Percentiles rank a stretch among this genome's conserved stretches.
phyloP scores from a whole-genome alignment of 2,329 filamentous ascomycete genomes.

The Colletotrichum chrysophilum region DNA sequence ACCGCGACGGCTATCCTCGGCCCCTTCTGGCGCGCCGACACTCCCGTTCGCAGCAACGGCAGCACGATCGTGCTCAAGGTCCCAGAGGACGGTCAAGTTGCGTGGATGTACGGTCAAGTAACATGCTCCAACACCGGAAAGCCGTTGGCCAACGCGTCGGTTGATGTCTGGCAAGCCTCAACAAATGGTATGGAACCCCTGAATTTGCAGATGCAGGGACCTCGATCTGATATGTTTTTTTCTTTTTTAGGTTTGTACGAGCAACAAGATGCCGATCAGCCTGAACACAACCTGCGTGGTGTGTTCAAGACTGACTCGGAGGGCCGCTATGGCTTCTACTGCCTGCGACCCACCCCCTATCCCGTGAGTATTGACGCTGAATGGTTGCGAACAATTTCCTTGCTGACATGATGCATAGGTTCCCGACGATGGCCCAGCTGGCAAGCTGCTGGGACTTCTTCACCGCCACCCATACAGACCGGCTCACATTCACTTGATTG shows the following conservation, averaged over 20 bases:
- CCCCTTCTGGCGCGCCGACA: slow-evolving; percentile 81
- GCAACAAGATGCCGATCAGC: slow-evolving; percentile 68
- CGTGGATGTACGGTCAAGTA: slow-evolving; percentile 68
- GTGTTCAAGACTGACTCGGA: slow-evolving; percentile 68
- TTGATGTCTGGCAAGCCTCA: slow-evolving; percentile 83
- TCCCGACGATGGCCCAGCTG: slow-evolving; percentile 57
- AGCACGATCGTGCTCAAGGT: slow-evolving; percentile 65
- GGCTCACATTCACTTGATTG: slow-evolving; percentile 66
- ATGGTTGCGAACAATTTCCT: no score
- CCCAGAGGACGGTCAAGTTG: slow-evolving; percentile 54
- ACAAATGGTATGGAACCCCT: slow-evolving; percentile 62
- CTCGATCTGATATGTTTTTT: neutral
- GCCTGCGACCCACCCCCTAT: slow-evolving; percentile 57
- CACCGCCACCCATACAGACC: slow-evolving; percentile 63
- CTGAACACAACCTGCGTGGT: slow-evolving; percentile 69
- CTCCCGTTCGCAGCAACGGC: slow-evolving; percentile 73
- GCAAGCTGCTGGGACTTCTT: slow-evolving; percentile 55
- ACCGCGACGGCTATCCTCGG: slow-evolving; percentile 83
- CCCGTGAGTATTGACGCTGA: slow-evolving; percentile 23
- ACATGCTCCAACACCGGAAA: slow-evolving; percentile 63
- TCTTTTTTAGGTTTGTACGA: slow-evolving; percentile 47
- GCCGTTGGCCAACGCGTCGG: slow-evolving; percentile 67
- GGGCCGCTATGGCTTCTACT: slow-evolving; percentile 65
- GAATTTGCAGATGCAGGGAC: no score
- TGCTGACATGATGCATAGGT: slow-evolving; percentile 24